phyloP scores from a whole-genome alignment of 2,329 filamentous ascomycete genomes.

The Fusarium cyanostomum region DNA sequence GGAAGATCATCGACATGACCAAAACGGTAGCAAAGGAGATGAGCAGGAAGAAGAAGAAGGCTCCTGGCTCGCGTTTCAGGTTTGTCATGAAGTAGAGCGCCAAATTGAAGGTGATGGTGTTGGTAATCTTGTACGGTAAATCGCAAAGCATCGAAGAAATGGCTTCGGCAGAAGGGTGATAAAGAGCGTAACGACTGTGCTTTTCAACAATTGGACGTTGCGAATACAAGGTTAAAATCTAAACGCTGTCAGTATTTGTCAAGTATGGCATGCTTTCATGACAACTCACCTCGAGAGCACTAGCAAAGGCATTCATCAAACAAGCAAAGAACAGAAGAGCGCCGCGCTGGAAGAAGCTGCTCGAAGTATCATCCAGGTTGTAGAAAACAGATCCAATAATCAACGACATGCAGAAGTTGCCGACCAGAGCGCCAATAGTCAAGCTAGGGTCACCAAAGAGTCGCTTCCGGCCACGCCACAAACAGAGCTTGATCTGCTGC shows the following conservation, averaged over 20 bases:
- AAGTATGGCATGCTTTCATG: no score
- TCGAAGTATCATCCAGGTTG: conserved; percentile 71
- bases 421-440: conserved; percentile 73
- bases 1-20: conserved; percentile 73
- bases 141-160: conserved; percentile 87
- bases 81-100: conserved; percentile 89
- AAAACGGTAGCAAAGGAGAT: conserved; percentile 78
- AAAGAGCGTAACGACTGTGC: conserved; percentile 84
- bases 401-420: conserved; percentile 79
- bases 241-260: not conserved
- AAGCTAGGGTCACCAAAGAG: conserved; percentile 80
- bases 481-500: conserved; percentile 81
- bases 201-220: conserved; percentile 95
- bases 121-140: conserved; percentile 79
- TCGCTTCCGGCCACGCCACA: conserved; percentile 82
- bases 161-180: conserved; percentile 91
- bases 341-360: conserved; percentile 81
- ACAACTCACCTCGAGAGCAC: conserved; percentile 72
- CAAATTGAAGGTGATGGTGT: conserved; percentile 80
- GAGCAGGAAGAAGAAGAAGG: conserved; percentile 88
- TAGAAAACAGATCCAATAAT: conserved; percentile 85
- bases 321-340: conserved; percentile 88
- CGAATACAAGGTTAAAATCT: conserved; percentile 85
- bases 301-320: conserved; percentile 85
- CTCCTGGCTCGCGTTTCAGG: conserved; percentile 74